phyloP scores from a whole-genome alignment of 495 filamentous ascomycete genomes.

The Penicillium waksmanii region DNA sequence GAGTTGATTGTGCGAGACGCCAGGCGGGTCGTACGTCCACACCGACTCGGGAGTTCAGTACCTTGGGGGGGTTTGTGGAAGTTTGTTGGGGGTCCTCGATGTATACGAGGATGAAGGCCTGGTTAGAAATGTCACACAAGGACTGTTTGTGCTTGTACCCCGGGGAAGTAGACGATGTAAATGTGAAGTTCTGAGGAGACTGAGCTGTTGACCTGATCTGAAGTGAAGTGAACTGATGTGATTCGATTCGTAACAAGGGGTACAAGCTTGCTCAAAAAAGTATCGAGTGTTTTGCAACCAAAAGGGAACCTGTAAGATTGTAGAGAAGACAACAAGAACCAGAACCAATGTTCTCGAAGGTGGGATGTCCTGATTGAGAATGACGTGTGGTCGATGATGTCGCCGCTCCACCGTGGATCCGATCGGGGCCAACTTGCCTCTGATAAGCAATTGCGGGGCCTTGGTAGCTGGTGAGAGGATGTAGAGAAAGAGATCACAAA shows the following conservation, averaged over 20 bases:
- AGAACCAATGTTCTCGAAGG: constrained; percentile 1
- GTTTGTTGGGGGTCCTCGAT: not conserved
- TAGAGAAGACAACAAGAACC: not conserved
- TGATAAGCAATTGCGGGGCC: constrained; percentile 23
- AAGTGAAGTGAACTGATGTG: not conserved
- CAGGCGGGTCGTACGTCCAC: constrained; percentile 20
- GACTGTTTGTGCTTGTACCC: not conserved
- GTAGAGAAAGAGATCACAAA: not conserved
- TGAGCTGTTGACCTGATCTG: not conserved
- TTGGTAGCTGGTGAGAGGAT: no score
- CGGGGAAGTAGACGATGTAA: not conserved
- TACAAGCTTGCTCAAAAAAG: constrained; percentile 11
- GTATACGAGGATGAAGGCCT: not conserved
- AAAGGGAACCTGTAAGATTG: not conserved
- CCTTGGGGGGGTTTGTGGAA: not conserved
- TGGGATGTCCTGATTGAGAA: constrained; percentile 17
- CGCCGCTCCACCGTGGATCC: constrained; percentile 34
- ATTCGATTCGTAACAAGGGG: constrained; percentile 4
- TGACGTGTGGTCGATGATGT: constrained; percentile 31
- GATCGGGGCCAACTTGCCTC: constrained; percentile 20
- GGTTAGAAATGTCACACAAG: not conserved
- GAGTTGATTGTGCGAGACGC: constrained; percentile 26
- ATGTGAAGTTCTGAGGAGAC: not conserved
- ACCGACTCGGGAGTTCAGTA: constrained; percentile 24
- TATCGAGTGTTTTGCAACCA: constrained; percentile 7